Evolutionary conservation across 2,329 filamentous ascomycete species (phyloP).

Genomic region (Periconia sp.): DNA sequence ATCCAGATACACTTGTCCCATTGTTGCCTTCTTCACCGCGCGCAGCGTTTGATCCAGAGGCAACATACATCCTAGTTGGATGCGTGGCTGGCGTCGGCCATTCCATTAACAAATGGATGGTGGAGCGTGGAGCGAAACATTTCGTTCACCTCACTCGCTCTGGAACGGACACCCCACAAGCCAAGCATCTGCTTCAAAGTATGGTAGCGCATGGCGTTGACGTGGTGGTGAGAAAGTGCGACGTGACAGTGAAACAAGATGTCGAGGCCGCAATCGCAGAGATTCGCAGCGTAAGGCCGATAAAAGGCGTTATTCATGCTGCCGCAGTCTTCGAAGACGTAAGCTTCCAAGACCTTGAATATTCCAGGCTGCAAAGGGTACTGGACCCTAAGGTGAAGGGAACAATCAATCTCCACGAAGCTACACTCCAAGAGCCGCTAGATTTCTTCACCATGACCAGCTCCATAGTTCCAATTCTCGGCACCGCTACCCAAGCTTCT

Average conservation of each 20-base stretch:
- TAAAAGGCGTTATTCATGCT: slow-evolving; percentile 9
- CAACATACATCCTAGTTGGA: slow-evolving; percentile 17
- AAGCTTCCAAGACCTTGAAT: slow-evolving; percentile 1
- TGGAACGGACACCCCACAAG: background rate
- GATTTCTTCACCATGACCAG: slow-evolving; percentile 25
- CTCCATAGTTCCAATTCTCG: slow-evolving; percentile 15
- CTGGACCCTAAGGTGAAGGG: slow-evolving; percentile 21
- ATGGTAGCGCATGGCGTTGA: slow-evolving; percentile 6
- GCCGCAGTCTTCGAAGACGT: slow-evolving; percentile 6
- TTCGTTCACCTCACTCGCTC: slow-evolving; percentile 10
- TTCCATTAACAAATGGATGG: slow-evolving; percentile 17
- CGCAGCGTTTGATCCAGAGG: slow-evolving; percentile 2
- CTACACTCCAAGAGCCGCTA: slow-evolving; percentile 3
- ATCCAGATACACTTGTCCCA: slow-evolving; percentile 5
- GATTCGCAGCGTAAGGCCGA: background rate
- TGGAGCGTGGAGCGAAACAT: slow-evolving; percentile 14
- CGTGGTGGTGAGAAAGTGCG: slow-evolving; percentile 3
- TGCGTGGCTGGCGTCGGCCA: slow-evolving; percentile 18
- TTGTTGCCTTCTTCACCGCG: slow-evolving; percentile 1
- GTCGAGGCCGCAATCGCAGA: background rate
- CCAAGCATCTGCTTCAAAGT: slow-evolving; percentile 5
- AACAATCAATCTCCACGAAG: slow-evolving; percentile 22
- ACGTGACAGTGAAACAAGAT: slow-evolving; percentile 1
- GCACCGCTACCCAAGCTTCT: slow-evolving; percentile 10
- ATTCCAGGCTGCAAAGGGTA: background rate